Percentiles rank a stretch among this genome's conserved stretches.
phyloP scores from a whole-genome alignment of 108 stramenopile species.

The Cyclotella distinguenda region DNA sequence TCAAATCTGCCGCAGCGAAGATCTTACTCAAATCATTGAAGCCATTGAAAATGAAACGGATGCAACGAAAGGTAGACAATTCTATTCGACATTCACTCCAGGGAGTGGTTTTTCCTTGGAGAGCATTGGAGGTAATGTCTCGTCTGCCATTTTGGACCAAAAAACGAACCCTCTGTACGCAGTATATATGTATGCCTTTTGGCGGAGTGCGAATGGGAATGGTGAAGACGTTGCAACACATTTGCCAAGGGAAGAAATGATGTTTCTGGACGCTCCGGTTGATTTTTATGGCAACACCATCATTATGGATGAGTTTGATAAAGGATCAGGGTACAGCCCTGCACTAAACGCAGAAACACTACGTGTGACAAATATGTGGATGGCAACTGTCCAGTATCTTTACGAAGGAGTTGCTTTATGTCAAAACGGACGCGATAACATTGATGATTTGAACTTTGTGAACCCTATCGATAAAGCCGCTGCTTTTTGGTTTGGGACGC shows the following conservation, averaged over 20 bases:
- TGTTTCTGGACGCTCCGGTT: constrained; percentile 16
- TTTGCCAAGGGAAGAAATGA: constrained; percentile 8
- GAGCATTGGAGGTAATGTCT: background rate
- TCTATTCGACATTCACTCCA: constrained; percentile 7
- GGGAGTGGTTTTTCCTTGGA: constrained; percentile 10
- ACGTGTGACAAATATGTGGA: constrained; percentile 65
- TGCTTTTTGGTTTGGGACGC: constrained; percentile 76
- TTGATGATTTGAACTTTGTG: constrained; percentile 15
- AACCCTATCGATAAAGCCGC: constrained; percentile 64
- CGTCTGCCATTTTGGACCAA: background rate
- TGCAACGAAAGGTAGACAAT: constrained; percentile 12
- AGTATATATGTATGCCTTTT: constrained; percentile 27
- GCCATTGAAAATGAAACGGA: constrained; percentile 25
- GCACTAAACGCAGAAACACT: constrained; percentile 30
- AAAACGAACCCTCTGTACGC: constrained; percentile 28
- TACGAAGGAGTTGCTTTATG: constrained; percentile 58
- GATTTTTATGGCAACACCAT: constrained; percentile 38
- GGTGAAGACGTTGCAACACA: background rate
- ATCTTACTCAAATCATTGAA: constrained; percentile 11
- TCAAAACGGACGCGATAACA: constrained; percentile 12
- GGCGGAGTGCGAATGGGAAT: constrained; percentile 22
- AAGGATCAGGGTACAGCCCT: constrained; percentile 28
- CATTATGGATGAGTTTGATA: constrained; percentile 30
- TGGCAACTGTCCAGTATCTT: constrained; percentile 61
- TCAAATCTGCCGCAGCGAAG: background rate